Evolutionary conservation across 305 asterid species (phyloP).

Genomic region (Solanum chacoense): DNA sequence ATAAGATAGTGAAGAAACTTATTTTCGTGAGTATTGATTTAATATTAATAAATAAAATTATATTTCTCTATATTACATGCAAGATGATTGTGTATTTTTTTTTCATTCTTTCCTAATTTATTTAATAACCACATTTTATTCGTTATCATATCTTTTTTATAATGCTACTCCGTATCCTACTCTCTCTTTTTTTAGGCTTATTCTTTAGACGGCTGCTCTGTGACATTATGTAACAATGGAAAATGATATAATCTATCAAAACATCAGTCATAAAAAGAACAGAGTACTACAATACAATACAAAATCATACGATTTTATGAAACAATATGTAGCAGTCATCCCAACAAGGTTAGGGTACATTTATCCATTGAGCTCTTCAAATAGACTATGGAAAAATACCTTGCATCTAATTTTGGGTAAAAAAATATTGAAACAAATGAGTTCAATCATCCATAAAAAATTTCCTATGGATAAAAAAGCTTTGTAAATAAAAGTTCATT

Average conservation of each 20-base stretch:
- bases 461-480: slow-evolving; percentile 28
- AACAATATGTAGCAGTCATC: background rate
- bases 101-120: background rate
- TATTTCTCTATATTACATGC: no score
- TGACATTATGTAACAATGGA: background rate
- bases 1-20: background rate
- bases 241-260: background rate
- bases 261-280: background rate
- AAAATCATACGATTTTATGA: background rate
- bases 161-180: background rate
- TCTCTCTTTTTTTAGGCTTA: background rate
- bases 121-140: background rate
- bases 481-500: slow-evolving; percentile 47
- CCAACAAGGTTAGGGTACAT: background rate
- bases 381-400: background rate
- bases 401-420: background rate
- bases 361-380: background rate
- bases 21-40: background rate
- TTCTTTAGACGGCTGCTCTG: background rate
- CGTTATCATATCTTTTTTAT: background rate
- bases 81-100: background rate
- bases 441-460: background rate
- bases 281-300: background rate
- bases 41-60: no score
- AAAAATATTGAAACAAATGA: background rate